Evolutionary conservation across 2,329 filamentous ascomycete genomes (phyloP).

Genomic region (Triangularia setosa): DNA sequence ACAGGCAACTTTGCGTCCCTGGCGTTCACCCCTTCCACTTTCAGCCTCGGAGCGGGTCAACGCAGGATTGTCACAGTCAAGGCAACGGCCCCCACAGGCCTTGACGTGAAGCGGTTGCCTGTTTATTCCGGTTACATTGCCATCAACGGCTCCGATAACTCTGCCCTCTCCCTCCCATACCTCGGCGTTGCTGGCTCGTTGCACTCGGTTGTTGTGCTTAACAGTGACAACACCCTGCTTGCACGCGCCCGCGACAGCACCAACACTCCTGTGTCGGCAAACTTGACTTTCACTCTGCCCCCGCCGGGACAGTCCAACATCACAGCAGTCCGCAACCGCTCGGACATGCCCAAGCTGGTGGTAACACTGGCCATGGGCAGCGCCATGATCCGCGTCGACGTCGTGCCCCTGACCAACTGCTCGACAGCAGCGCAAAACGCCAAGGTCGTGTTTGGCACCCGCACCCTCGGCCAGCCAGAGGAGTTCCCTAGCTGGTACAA

Average conservation of each 20-base stretch:
- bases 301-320: conserved; percentile 35
- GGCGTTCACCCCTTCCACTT: conserved; percentile 35
- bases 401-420: conserved; percentile 38
- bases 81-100: conserved; percentile 37
- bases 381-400: conserved; percentile 40
- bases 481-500: conserved; percentile 38
- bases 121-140: conserved; percentile 48
- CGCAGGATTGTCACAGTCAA: conserved; percentile 45
- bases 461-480: conserved; percentile 41
- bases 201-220: conserved; percentile 34
- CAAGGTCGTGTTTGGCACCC: conserved; percentile 34
- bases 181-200: conserved; percentile 39
- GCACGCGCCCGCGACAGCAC: conserved; percentile 22
- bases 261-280: conserved; percentile 27
- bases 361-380: conserved; percentile 44
- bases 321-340: conserved; percentile 26
- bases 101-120: conserved; percentile 40
- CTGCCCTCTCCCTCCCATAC: conserved; percentile 38
- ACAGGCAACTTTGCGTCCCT: conserved; percentile 40
- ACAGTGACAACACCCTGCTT: conserved; percentile 30
- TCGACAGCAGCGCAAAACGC: conserved; percentile 24
- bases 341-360: conserved; percentile 38
- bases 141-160: conserved; percentile 41
- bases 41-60: conserved; percentile 42
- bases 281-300: conserved; percentile 41